phyloP scores from a whole-genome alignment of 345 rosid genomes.

The Pistacia vera region DNA sequence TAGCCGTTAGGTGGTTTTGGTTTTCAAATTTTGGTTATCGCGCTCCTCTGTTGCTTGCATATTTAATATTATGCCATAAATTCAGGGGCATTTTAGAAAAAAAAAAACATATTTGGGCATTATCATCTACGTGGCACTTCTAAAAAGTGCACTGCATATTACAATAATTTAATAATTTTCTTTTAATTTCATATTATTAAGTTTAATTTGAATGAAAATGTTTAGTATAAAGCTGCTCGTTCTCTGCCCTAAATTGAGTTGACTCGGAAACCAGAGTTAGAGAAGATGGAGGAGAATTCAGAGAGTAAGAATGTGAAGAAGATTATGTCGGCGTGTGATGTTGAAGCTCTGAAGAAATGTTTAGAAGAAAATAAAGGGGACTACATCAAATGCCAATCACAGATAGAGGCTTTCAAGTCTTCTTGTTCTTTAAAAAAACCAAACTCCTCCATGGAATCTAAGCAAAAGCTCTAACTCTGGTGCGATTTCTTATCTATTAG shows the following conservation, averaged over 20 bases:
- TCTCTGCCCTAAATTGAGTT: too few species aligned
- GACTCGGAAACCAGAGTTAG: not conserved
- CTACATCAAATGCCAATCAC: conserved; percentile 64
- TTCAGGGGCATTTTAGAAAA: conserved; percentile 5
- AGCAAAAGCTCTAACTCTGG: not conserved
- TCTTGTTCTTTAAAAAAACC: conserved; percentile 68
- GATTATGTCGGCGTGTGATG: conserved; percentile 67
- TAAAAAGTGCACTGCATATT: not conserved
- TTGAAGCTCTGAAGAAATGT: conserved; percentile 86
- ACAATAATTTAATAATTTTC: too few species aligned
- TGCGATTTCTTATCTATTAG: conserved; percentile 1
- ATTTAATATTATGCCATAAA: not conserved
- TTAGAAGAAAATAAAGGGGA: conserved; percentile 86
- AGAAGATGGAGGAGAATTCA: conserved; percentile 31
- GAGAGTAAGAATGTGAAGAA: conserved; percentile 43
- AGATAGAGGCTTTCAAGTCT: conserved; percentile 76
- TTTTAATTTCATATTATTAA: too few species aligned
- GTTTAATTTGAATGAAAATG: too few species aligned
- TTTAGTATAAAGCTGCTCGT: too few species aligned
- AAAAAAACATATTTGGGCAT: not conserved
- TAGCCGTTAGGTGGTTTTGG: conserved; percentile 25
- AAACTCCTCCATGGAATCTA: conserved; percentile 23
- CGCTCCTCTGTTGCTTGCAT: conserved; percentile 19
- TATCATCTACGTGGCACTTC: not conserved
- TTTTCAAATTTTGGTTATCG: conserved; percentile 23